Evolutionary conservation across 768 basidiomycete genomes (phyloP).

Genomic region (Thelephora aurantiotincta): DNA sequence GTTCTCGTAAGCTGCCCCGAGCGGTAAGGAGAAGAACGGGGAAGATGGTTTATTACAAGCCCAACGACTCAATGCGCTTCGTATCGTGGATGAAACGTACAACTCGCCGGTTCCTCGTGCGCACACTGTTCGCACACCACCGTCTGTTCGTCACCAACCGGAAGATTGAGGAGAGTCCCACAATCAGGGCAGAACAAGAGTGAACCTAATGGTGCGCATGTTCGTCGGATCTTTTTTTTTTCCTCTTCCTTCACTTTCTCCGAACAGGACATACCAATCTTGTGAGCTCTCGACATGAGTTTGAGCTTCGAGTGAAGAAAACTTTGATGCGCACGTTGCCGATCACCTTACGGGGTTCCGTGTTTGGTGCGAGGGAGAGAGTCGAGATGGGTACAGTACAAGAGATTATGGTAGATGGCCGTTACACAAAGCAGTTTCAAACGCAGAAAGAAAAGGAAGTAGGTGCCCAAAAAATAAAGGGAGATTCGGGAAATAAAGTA

Average conservation of each 20-base stretch:
- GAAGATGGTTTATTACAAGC: not conserved
- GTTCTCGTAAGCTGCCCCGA: constrained; percentile 71
- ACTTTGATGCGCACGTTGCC: too few relatives aligned
- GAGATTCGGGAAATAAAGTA: too few relatives aligned
- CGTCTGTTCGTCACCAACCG: constrained; percentile 54
- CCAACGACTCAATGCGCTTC: not conserved
- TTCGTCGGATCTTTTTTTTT: not conserved
- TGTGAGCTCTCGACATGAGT: not conserved
- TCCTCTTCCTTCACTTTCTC: too few relatives aligned
- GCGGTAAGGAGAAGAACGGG: not conserved
- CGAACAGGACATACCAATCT: not conserved
- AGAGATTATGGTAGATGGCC: too few relatives aligned
- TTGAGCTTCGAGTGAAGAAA: too few relatives aligned
- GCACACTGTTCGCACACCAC: constrained; percentile 84
- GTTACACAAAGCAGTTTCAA: too few relatives aligned
- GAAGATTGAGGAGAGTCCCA: constrained; percentile 77
- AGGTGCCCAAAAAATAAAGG: too few relatives aligned
- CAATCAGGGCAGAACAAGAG: constrained; percentile 91
- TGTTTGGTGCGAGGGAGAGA: too few relatives aligned
- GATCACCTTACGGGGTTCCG: too few relatives aligned
- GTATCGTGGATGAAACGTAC: constrained; percentile 32
- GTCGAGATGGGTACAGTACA: too few relatives aligned
- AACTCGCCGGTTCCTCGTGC: constrained; percentile 74
- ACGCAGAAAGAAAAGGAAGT: too few relatives aligned
- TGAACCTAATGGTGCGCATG: constrained; percentile 42